A percentile compares a stretch with the other conserved stretches of the same genome.
These are phyloP conservation scores for Aureobasidium leucospermi DNA, from an alignment of 2,329 filamentous ascomycete genomes.

Conservation along the genomic window DNA sequence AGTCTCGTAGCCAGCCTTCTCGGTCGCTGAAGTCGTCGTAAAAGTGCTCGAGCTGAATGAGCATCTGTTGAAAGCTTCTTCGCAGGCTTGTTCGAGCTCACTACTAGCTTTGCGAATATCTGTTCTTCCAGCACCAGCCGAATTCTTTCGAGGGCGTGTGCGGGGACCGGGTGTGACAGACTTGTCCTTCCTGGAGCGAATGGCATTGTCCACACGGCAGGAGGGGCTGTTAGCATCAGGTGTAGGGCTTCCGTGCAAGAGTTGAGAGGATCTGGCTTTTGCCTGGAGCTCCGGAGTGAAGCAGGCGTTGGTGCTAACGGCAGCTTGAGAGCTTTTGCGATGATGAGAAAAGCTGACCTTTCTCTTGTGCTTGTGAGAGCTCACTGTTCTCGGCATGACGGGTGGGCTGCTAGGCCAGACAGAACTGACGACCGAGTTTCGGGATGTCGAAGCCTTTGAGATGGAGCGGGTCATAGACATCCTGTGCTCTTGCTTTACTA, in stretches of 20 bases:
- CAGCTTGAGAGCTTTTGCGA: conserved; percentile 38
- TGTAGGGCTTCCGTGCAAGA: conserved; percentile 17
- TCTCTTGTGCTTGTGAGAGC: conserved; percentile 44
- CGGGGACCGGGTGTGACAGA: conserved; percentile 21
- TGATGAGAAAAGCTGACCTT: conserved; percentile 56
- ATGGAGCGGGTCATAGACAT: conserved; percentile 21
- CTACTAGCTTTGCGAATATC: conserved; percentile 78
- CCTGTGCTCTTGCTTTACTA: conserved; percentile 16
- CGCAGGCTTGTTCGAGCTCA: conserved; percentile 81
- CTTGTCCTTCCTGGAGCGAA: conserved; percentile 31
- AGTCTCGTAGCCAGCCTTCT: conserved; percentile 40
- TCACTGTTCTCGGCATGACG: conserved; percentile 23
- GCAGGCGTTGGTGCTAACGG: conserved; percentile 29
- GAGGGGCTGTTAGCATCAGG: conserved; percentile 23
- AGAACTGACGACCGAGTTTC: conserved; percentile 40
- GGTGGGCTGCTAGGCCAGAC: conserved; percentile 42
- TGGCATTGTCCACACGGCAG: conserved; percentile 22
- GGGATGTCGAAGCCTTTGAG: conserved; percentile 29
- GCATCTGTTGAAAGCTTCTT: conserved; percentile 79
- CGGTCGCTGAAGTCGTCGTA: conserved; percentile 28
- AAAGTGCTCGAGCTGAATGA: conserved; percentile 46
- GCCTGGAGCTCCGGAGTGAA: conserved; percentile 26
- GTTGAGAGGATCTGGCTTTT: conserved; percentile 22
- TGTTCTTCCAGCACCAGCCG: conserved; percentile 51
- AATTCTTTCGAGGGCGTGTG: conserved; percentile 31